phyloP scores from a whole-genome alignment of 148 eudicot species.

The Gaultheria prostrata region DNA sequence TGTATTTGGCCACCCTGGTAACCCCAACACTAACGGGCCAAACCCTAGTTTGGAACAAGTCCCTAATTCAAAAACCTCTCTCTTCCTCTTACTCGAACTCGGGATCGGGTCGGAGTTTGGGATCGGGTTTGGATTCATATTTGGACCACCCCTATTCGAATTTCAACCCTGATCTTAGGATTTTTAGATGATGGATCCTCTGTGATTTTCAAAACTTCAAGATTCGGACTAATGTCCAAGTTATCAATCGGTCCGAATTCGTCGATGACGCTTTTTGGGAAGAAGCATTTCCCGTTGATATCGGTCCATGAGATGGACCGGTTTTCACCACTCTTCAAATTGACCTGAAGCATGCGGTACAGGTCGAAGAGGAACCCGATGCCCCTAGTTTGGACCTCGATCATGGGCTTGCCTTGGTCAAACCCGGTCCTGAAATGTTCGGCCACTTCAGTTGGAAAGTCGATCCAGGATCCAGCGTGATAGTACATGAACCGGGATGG shows the following conservation, averaged over 20 bases:
- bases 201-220: neutral
- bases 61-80: constrained; percentile 9
- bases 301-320: constrained; percentile 68
- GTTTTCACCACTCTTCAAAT: constrained; percentile 22
- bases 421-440: constrained; percentile 34
- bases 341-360: constrained; percentile 19
- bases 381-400: neutral
- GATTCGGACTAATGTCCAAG: neutral
- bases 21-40: constrained; percentile 21
- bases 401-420: constrained; percentile 24
- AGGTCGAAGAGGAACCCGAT: neutral
- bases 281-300: constrained; percentile 35
- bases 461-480: constrained; percentile 39
- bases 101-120: neutral
- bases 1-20: constrained; percentile 41
- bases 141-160: constrained; percentile 5
- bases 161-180: constrained; percentile 28
- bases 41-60: neutral
- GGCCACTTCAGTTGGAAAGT: constrained; percentile 25
- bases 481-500: constrained; percentile 42
- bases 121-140: too few relatives aligned
- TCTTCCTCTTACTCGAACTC: constrained; percentile 24
- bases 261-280: constrained; percentile 44
- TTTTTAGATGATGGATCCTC: neutral
- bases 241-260: neutral